Conservation (phyloP, 2,329 filamentous ascomycete genomes). For the Calycina marina region DNA sequence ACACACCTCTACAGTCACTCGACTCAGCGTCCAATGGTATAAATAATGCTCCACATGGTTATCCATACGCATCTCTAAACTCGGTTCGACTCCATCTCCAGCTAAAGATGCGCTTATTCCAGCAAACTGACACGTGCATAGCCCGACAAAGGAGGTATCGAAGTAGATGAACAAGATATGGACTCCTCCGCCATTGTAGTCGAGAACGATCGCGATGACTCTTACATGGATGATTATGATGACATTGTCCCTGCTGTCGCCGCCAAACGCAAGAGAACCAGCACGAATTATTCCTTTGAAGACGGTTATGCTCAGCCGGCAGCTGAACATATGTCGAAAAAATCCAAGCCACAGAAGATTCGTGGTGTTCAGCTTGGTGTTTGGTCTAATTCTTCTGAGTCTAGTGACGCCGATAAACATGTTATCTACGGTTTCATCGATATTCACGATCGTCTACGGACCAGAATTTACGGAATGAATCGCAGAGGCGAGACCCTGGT, state of each 20-base stretch:
- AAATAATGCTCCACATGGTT: no score
- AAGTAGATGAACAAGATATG: conserved; percentile 11
- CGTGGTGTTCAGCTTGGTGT: conserved; percentile 33
- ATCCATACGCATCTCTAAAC: no score
- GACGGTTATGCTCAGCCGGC: conserved; percentile 22
- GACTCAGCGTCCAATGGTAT: no score
- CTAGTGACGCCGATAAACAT: conserved; percentile 35
- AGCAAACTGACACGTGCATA: no score
- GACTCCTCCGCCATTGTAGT: conserved; percentile 11
- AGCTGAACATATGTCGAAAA: conserved; percentile 13
- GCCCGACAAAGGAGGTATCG: conserved; percentile 12
- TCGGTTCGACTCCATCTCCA: no score
- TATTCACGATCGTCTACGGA: conserved; percentile 42
- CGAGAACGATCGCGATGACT: conserved; percentile 18
- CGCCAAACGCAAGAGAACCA: conserved; percentile 42
- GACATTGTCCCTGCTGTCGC: conserved; percentile 28
- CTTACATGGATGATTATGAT: conserved; percentile 23
- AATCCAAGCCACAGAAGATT: conserved; percentile 11
- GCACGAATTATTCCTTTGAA: conserved; percentile 31
- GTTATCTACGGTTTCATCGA: conserved; percentile 49
- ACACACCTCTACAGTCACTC: no score
- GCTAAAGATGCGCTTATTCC: no score
- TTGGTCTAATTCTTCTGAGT: conserved; percentile 43
- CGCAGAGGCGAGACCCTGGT: conserved; percentile 32
- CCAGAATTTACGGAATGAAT: conserved; percentile 37